A percentile compares a stretch with the other conserved stretches of the same genome.
phyloP scores from a whole-genome alignment of 2,329 filamentous ascomycete genomes.

The Orbilia quercus region DNA sequence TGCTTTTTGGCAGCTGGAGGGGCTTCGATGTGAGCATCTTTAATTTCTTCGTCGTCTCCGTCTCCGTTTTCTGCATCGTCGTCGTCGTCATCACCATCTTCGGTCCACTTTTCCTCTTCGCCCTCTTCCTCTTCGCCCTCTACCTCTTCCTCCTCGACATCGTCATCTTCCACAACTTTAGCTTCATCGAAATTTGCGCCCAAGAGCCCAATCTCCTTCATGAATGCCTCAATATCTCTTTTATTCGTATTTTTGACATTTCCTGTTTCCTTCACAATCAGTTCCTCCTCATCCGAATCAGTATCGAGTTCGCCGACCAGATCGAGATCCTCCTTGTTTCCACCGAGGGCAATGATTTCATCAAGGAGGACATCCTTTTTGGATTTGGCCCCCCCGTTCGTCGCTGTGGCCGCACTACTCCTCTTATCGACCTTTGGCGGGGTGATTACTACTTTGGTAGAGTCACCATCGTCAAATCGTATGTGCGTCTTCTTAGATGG shows the following conservation, averaged over 20 bases:
- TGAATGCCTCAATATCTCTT: conserved; percentile 68
- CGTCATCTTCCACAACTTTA: conserved; percentile 63
- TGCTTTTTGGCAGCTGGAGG: conserved; percentile 51
- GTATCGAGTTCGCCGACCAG: conserved; percentile 70
- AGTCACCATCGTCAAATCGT: conserved; percentile 30
- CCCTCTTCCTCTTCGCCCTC: conserved; percentile 61
- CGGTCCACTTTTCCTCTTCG: conserved; percentile 62
- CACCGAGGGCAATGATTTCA: conserved; percentile 74
- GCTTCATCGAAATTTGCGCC: conserved; percentile 65
- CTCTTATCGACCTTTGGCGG: conserved; percentile 17
- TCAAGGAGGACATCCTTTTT: conserved; percentile 67
- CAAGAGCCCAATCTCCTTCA: conserved; percentile 59
- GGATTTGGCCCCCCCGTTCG: conserved; percentile 15
- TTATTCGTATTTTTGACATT: conserved; percentile 66
- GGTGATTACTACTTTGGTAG: conserved; percentile 1
- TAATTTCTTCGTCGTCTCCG: conserved; percentile 12
- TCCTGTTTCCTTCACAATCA: conserved; percentile 61
- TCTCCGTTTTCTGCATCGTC: conserved; percentile 26
- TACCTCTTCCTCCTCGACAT: conserved; percentile 63
- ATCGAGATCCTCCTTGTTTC: conserved; percentile 73
- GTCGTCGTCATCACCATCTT: conserved; percentile 57
- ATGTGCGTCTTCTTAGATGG: conserved; percentile 41
- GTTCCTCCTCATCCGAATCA: conserved; percentile 65
- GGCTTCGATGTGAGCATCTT: conserved; percentile 52
- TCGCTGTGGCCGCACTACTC: background rate